These are phyloP conservation scores for Daldinia bambusicola DNA, from an alignment of 495 filamentous ascomycete genomes.

Conservation along the genomic window DNA sequence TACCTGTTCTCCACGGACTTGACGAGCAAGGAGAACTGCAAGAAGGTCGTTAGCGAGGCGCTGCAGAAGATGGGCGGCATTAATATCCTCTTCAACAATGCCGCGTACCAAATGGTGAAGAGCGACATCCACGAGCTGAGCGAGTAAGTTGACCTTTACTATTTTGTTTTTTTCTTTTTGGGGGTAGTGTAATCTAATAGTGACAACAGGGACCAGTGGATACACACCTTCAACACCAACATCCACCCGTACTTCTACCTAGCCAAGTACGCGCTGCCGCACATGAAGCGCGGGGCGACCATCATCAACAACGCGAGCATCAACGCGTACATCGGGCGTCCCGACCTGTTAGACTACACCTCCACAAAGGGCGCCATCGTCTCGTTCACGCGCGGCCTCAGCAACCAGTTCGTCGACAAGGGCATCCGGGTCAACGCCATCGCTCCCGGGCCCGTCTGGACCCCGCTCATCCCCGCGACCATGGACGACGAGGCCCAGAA, in stretches of 20 bases:
- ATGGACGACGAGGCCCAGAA: slow-evolving; percentile 78
- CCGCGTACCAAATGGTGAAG: slow-evolving; percentile 78
- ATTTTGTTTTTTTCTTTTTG: not conserved
- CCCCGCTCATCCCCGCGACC: slow-evolving; percentile 80
- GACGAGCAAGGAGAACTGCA: slow-evolving; percentile 70
- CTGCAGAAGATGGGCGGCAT: slow-evolving; percentile 71
- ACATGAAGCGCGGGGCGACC: slow-evolving; percentile 78
- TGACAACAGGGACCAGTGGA: slow-evolving; percentile 73
- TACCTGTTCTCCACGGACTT: slow-evolving; percentile 70
- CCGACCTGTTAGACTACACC: slow-evolving; percentile 87
- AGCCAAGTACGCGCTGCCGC: slow-evolving; percentile 78
- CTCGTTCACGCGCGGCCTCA: slow-evolving; percentile 80
- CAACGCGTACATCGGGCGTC: slow-evolving; percentile 84
- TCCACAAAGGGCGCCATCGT: slow-evolving; percentile 85
- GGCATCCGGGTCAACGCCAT: slow-evolving; percentile 86
- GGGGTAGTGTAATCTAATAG: slow-evolving; percentile 24
- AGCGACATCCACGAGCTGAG: slow-evolving; percentile 75
- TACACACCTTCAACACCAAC: slow-evolving; percentile 77
- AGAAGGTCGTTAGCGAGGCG: slow-evolving; percentile 73
- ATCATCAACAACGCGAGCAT: slow-evolving; percentile 88
- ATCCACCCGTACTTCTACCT: slow-evolving; percentile 81
- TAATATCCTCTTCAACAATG: slow-evolving; percentile 85
- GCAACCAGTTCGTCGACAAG: slow-evolving; percentile 75
- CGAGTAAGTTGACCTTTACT: slow-evolving; percentile 62
- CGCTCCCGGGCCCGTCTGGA: slow-evolving; percentile 86